Base-by-base conservation (phyloP, 306 rosid species). In the Amphicarpaea edgeworthii region DNA sequence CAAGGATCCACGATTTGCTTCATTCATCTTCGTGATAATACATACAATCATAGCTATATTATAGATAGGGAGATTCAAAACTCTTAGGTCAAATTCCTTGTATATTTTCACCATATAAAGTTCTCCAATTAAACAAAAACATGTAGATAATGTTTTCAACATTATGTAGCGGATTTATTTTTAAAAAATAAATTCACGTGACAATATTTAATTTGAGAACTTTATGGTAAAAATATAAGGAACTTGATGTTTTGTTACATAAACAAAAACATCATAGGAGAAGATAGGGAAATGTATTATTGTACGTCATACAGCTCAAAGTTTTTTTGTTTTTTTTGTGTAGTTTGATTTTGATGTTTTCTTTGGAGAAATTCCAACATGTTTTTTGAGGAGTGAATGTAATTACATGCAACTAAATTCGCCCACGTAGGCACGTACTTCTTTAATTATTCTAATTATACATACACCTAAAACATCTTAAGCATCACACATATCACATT, bases 291-390 rank as follows among this genome's bases (percentile, higher is more conserved):
- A 6, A 21, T 68, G 2, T 28, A 28, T 28, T 41, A 45, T 23
- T 83, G 86, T 73, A 60, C 24, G 65, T 64, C 41, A 73, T 66
- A 21, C 40, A 68, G 34, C 21, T 55, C 19, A 62, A 1, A 32
- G 1, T 17, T 19, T 51, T 63, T 32, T 59, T 34, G 17, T 58
- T 50, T 47, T 50, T 47, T 38, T 8, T 42, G 11, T 49, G 12
- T 7, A n/a, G 64, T 53, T 67, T 46, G 58, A 54, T 38, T 74
- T 74, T 54, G 70, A 43, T 60, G 14, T 51, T 28, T 53, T n/a
- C 37, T 38, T 38, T 72, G 38, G 2, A 6, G 16, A 40, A 57
- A 54, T 47, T 47, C 10, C 65, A 41, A 46, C 63, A 45, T 64
- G 72, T 63, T 77, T 57, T 19, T 43, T 37, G 58, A 15, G 60